Base-by-base conservation (phyloP, 2,329 filamentous ascomycete species). In the Clarireedia monteithiana region DNA sequence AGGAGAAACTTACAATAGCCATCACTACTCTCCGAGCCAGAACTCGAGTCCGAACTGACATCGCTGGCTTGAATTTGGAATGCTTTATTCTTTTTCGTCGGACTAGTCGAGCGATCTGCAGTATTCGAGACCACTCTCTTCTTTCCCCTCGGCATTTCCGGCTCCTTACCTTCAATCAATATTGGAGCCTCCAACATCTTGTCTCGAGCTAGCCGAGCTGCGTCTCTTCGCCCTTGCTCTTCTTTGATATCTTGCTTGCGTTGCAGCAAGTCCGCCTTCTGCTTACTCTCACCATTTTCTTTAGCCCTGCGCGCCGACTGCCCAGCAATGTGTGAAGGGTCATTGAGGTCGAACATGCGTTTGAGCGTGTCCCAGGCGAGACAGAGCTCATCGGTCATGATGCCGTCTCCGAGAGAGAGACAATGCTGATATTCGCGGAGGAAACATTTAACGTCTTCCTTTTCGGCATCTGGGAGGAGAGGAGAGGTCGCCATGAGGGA, bases 291-390 rank as follows among this genome's bases (percentile, higher is more conserved):
- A 30, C 1, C 5, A 15, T 2, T 20, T 10, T 42, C 14, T 17
- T 23, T 24, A 17, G 7, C 4, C 23, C 4, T 2, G 7, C 23
- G 24, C 12, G 3, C 5, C 46, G n/a, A 20, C 20, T 20, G 10
- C 5, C n/a, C n/a, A 12, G 52, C 52, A 12, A 50, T 34, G 30
- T 55, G 52, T 0, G 7, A 42, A 3, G 52, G 36, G 17, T 55
- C 52, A 12, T 55, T 50, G 15, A 50, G 10, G n/a, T 55, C 52
- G 15, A 55, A 55, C 52, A 55, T 36, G 12, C 52, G 36, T 23
- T 55, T 55, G 15, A 44, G 26, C 2, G 5, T 10, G 14, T 24
- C 52, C 52, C 52, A 55, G 10, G 36, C 9, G 2, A 39, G 4
- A 10, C 30, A 34, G n/a, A 45, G n/a, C 6, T 42, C 17, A n/a